A percentile compares a stretch with the other conserved stretches of the same genome.
These are phyloP conservation scores for Uromyces viciae-fabae DNA, from an alignment of 1,284 basidiomycete genomes.

Conservation along the genomic window DNA sequence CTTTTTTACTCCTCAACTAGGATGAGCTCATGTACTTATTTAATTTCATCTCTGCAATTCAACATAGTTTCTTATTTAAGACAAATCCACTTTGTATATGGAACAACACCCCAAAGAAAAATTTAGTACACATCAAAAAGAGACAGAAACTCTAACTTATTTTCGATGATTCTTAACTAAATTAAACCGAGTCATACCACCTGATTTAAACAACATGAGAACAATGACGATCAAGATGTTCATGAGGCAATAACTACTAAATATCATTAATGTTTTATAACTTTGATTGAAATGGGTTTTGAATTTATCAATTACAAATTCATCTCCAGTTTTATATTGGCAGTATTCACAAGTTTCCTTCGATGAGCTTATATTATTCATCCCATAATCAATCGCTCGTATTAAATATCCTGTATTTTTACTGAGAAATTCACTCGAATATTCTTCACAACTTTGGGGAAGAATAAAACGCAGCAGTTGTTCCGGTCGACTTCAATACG, in stretches of 20 bases:
- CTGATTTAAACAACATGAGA: background rate
- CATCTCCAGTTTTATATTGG: conserved; percentile 30
- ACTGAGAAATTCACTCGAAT: conserved; percentile 29
- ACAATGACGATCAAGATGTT: conserved; percentile 23
- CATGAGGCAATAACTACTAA: conserved; percentile 13
- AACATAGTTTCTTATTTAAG: too few relatives aligned
- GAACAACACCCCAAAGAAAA: too few relatives aligned
- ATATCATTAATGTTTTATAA: background rate
- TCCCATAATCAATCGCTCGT: background rate
- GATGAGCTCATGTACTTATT: too few relatives aligned
- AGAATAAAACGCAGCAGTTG: background rate
- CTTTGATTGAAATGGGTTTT: conserved; percentile 17
- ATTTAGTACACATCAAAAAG: too few relatives aligned
- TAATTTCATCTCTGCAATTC: too few relatives aligned
- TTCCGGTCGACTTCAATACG: too few relatives aligned
- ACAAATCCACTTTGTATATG: too few relatives aligned
- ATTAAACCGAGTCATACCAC: conserved; percentile 5
- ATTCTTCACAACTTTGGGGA: conserved; percentile 28
- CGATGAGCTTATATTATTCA: background rate
- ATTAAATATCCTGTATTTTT: conserved; percentile 20
- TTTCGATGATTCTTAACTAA: conserved; percentile 19
- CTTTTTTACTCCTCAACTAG: too few relatives aligned
- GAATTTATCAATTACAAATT: conserved; percentile 26
- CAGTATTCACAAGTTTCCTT: conserved; percentile 24
- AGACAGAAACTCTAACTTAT: too few relatives aligned